Evolutionary conservation across 805 yeast genomes (phyloP).

Genomic region (Lachancea mirantina): DNA sequence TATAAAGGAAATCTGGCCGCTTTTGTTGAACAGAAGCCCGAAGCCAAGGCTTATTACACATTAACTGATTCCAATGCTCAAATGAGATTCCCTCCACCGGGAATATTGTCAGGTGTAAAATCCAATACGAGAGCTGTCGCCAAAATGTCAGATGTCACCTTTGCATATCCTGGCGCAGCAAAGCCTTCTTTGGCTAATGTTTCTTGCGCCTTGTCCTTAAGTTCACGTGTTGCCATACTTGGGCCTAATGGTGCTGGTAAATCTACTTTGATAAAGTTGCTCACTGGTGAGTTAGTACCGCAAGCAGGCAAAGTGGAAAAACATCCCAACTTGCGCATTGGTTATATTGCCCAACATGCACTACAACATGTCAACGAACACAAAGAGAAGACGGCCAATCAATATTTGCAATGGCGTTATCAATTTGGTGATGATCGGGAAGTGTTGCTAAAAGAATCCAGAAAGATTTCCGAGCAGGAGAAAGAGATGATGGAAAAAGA

Average conservation of each 20-base stretch:
- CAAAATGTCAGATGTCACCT: conserved; percentile 75
- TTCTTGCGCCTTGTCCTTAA: conserved; percentile 83
- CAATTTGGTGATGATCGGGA: conserved; percentile 98
- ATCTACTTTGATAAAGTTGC: conserved; percentile 85
- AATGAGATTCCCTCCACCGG: conserved; percentile 99
- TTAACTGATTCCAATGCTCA: conserved; percentile 86
- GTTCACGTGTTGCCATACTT: conserved; percentile 93
- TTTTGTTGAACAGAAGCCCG: conserved; percentile 88
- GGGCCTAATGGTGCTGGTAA: conserved; percentile 99
- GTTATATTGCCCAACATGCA: conserved; percentile 98
- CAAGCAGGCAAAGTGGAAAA: conserved; percentile 86
- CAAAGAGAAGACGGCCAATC: conserved; percentile 96
- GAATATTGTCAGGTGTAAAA: conserved; percentile 93
- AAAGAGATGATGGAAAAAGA: conserved; percentile 68
- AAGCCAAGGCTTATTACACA: conserved; percentile 93
- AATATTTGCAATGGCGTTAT: conserved; percentile 97
- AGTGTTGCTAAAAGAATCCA: conserved; percentile 84
- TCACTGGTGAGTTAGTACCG: conserved; percentile 89
- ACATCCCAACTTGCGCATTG: conserved; percentile 96
- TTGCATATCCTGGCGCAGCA: conserved; percentile 80
- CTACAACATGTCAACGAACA: conserved; percentile 95
- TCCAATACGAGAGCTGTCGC: conserved; percentile 93
- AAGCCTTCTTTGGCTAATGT: conserved; percentile 76
- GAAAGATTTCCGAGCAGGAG: conserved; percentile 78
- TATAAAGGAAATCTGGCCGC: conserved; percentile 94